Evolutionary conservation across 352 stramenopile genomes (phyloP).

Genomic region (Globisporangium perplexum): DNA sequence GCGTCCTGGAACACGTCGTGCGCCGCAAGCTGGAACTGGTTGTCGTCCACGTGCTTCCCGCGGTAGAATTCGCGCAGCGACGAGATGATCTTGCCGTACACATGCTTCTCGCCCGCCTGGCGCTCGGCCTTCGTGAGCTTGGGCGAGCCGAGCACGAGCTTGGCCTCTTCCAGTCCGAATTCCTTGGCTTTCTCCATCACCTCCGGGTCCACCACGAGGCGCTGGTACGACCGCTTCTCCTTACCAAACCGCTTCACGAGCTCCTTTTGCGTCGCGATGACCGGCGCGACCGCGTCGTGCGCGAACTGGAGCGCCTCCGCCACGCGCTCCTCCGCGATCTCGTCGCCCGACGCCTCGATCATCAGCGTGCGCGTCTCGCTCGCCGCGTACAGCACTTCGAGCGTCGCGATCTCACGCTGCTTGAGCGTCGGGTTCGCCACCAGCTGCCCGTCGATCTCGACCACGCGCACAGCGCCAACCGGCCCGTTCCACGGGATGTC

Average conservation of each 20-base stretch:
- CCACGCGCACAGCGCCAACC: conserved; percentile 87
- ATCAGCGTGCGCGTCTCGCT: conserved; percentile 76
- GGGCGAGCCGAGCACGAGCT: conserved; percentile 24
- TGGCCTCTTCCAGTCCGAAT: conserved; percentile 41
- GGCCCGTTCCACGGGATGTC: conserved; percentile 89
- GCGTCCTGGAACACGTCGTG: conserved; percentile 75
- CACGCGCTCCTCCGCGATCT: conserved; percentile 71
- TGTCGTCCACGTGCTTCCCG: conserved; percentile 33
- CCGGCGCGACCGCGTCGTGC: conserved; percentile 43
- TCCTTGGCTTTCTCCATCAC: conserved; percentile 54
- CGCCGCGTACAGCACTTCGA: conserved; percentile 84
- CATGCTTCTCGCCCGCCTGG: conserved; percentile 57
- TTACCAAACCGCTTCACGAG: conserved; percentile 53
- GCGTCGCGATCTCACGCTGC: conserved; percentile 62
- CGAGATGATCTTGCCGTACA: conserved; percentile 67
- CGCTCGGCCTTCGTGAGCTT: conserved; percentile 50
- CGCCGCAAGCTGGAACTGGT: conserved; percentile 48
- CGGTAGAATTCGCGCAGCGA: conserved; percentile 50
- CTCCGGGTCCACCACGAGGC: conserved; percentile 37
- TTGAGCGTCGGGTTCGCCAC: conserved; percentile 89
- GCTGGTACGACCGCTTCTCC: conserved; percentile 57
- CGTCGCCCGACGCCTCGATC: conserved; percentile 83
- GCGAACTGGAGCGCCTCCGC: conserved; percentile 73
- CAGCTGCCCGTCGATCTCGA: conserved; percentile 77
- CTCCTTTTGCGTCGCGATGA: conserved; percentile 60